Base-by-base conservation (phyloP, 495 filamentous ascomycete genomes). In the Aspergillus sclerotioniger region DNA sequence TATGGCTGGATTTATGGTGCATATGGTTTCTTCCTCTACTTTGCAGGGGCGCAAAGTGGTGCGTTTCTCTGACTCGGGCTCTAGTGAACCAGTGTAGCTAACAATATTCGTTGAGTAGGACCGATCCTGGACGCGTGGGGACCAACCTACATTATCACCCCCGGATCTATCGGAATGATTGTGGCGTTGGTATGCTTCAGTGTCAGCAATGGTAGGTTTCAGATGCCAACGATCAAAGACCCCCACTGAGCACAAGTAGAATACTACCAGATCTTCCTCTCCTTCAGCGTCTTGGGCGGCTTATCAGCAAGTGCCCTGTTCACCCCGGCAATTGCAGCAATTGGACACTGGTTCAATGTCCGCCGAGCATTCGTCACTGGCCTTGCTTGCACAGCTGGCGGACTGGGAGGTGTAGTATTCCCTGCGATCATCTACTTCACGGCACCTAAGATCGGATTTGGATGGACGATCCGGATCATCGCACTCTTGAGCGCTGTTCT, bases 1-100 rank as follows among this genome's bases (percentile, higher is more conserved):
- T 79, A 90, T 28, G 89, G 87, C 15, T 91, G 88, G 88, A 87
- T 92, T 43, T 90, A 88, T 62, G 82, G 84, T 7, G 60, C 87
- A 8, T 89, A 87, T 62, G 75, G 77, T 3, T 88, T 88, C 58
- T 74, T 91, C 33, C 70, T 80, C 9, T 84, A 62, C 19, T 50
- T 84, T 44, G 78, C 74, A 3, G 76, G 81, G 0, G 72, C 80
- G 9, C 78, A 80, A 60, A 54, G 61, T 20, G 63, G 68, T 71
- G 51, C 20, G 51, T 17, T 45, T 51, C 47, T 59, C 48, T 46
- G 17, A n/a, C 39, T 37, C 8, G 41, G 48, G 51, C 4, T 46
- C 17, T n/a, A 15, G 37, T 48, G 28, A 17, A 17, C 0, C n/a
- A 13, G 17, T 13, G 25, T 13, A 49, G 46, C 19, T 28, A 29